Base-by-base conservation (phyloP, 768 basidiomycete species). In the Pleurotus sapidus region DNA sequence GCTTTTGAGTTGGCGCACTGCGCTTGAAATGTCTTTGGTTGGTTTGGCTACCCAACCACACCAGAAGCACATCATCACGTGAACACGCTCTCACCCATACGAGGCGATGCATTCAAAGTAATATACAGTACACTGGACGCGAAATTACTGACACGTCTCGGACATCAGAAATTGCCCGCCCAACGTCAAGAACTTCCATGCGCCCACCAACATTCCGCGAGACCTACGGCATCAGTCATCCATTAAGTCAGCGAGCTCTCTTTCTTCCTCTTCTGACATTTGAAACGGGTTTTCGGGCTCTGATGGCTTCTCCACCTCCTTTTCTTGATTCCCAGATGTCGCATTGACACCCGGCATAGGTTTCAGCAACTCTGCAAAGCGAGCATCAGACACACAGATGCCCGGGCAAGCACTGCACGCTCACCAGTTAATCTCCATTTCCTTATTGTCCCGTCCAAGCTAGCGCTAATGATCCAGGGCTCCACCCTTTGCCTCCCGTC, bases 211-310 rank as follows among this genome's bases (percentile, higher is more conserved):
- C 46, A 37, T 51, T n/a, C 39, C 9, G 24, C 39, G 23, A 39
- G 23, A 23, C 37, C 51, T n/a, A 39, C 49, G 40, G 17, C 23
- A 55, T 57, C 62, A 71, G 47, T 76, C 74, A 1, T 72, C 76
- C 69, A 80, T 65, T 7, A 97, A 70, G 65, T 94, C 93, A 38
- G 86, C 94, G 18, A 98, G 75, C 69, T 97, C 94, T 18, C 84
- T 79, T 64, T 95, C 93, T 70, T 97, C 95, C 53, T 96, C 95
- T 64, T 89, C 92, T 8, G 94, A 89, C 70, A 95, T 66, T 54
- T 76, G 27, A 69, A 80, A 67, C 66, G 67, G 12, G 70, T 14
- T 50, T 50, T 63, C 39, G 9, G 65, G 56, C 11, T 61, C 62
- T 5, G 65, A 62, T 15, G 58, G 48, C 15, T 40, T 34, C 15